Conservation (phyloP, 2,329 filamentous ascomycete species). For the Chrysoporthe deuterocubensis region DNA sequence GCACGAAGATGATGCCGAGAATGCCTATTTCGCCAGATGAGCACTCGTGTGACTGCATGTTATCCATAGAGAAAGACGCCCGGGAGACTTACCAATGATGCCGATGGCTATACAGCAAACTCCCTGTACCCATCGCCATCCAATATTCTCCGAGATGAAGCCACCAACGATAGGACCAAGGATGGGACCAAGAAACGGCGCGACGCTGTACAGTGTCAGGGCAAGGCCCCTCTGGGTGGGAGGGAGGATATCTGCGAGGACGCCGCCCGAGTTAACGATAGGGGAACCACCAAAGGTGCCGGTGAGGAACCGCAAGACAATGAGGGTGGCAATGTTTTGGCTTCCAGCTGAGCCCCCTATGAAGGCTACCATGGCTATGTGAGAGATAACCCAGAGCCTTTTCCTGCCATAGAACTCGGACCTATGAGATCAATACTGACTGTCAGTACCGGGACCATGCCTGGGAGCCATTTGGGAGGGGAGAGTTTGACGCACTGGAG, state of each 20-base stretch:
- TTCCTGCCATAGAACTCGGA: conserved; percentile 32
- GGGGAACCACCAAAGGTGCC: conserved; percentile 62
- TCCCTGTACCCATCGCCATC: conserved; percentile 43
- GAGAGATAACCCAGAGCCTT: conserved; percentile 7
- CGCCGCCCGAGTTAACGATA: conserved; percentile 44
- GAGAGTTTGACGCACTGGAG: not conserved
- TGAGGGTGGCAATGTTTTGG: conserved; percentile 60
- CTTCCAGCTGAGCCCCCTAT: conserved; percentile 58
- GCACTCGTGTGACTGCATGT: conserved; percentile 12
- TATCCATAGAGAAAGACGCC: conserved; percentile 29
- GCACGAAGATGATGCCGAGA: conserved; percentile 14
- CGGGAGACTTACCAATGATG: conserved; percentile 33
- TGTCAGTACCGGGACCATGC: not conserved
- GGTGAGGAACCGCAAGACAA: conserved; percentile 70
- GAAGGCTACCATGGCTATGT: conserved; percentile 15
- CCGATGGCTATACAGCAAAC: conserved; percentile 24
- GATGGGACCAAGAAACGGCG: conserved; percentile 35
- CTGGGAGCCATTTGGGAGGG: not conserved
- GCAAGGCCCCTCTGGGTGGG: conserved; percentile 53
- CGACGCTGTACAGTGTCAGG: conserved; percentile 42
- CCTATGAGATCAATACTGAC: conserved; percentile 29
- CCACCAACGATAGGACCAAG: conserved; percentile 31
- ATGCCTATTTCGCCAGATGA: not conserved
- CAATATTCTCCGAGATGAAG: conserved; percentile 37
- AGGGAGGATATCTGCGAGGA: conserved; percentile 63